Base-by-base conservation (phyloP, 139 green algal genomes). In the Ettlia oleoabundans region DNA sequence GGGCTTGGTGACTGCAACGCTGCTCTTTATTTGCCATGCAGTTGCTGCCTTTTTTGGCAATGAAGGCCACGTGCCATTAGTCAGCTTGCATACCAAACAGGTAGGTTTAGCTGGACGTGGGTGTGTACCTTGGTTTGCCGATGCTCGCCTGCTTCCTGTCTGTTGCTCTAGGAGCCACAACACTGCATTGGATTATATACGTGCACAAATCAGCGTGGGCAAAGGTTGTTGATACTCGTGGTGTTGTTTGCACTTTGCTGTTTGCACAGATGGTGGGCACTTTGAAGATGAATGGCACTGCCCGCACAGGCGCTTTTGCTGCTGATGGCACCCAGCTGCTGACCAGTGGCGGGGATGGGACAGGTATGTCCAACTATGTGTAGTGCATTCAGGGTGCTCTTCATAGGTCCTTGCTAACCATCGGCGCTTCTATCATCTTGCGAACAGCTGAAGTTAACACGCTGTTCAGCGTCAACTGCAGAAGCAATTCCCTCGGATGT, bases 261-360 rank as follows among this genome's bases (percentile, higher is more conserved):
- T 92, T 84, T 26, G 83, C 91, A 26, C 92, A 96, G 88, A 81
- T 76, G 51, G 89, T 96, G 30, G 94, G 85, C 62, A 90, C 53
- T 4, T 87, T 99, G 4, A 97, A 96, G 81, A 95, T 98, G 91
- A 94, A 88, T 66, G 95, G 95, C 55, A 93, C 88, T 22, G 96
- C 52, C n/a, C 66, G 84, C 35, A 66, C 38, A 10, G 84, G 84
- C 3, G 88, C 91, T n/a, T 99, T 98, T 72, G 73, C 80, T 4
- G 70, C 85, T 26, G 90, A 93, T 58, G 92, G 93, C 18, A 73
- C 78, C 26, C 74, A 93, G 83, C 89, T 99, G 15, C 43, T 96
- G 1, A 95, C 93, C 2, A 80, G 85, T 37, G 95, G 93, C 9
- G 82, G 93, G 10, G 93, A 98, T 81, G 95, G 96, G 41, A 82